Evolutionary conservation across 1,139 yeast genomes (phyloP), one percentile per base, ranked within the genome.

Genomic region (Debaryomyces sp.): DNA sequence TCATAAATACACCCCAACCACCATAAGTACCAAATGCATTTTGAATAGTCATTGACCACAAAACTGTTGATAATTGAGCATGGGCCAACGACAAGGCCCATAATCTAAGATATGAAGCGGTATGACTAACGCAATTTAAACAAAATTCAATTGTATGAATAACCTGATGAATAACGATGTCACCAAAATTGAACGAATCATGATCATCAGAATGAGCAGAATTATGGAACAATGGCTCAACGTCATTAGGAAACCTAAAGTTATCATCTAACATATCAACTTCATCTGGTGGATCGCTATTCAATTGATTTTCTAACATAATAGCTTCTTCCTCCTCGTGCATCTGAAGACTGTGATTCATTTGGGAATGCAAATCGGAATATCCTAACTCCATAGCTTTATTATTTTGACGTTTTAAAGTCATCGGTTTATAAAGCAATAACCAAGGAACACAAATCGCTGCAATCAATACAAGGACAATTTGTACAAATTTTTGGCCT

Each of bases 81-180:
- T 95, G 99, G 0, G 99, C 99, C 52, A 95, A 80, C 0, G 98
- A 92, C 53, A 95, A 78, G 1, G 99, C 99, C 99, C 99, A 94
- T 50, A 94, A 75, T 64, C 99, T 86, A 57, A 94, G 80, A 63
- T 95, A 95, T 0, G 99, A 94, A 0, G 99, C 99, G 0, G 99
- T 95, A 66, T 95, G 99, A 15, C 97, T 90, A 39, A 95, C 97
- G 73, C 98, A 90, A 68, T 94, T 94, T 61, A 95, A 80, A 66
- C 99, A 95, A 68, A 95, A 95, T 73, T 95, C 99, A 70, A 95
- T 95, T 2, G 99, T 95, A 67, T 94, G 98, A 60, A 95, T 95
- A 34, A 94, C 97, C 71, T 95, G 99, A 68, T 95, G 98, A 56
- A 95, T 94, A 80, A 95, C 88, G 36, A 95, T 81, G 62, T 95